Base-by-base conservation (phyloP, 176 grass and related monocot species). In the Cenchrus americanus region DNA sequence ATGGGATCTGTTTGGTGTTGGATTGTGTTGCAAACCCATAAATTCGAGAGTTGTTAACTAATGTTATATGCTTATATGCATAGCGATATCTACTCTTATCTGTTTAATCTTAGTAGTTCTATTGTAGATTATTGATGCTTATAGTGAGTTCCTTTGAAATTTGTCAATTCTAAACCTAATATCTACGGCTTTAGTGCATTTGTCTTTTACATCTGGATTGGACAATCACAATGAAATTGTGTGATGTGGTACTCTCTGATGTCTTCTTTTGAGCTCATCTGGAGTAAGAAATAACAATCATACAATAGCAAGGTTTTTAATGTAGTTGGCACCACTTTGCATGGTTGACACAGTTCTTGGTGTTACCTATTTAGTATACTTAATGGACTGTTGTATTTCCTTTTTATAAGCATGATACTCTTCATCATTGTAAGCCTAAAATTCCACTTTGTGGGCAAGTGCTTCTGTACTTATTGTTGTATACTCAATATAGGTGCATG, bases 281-380 rank as follows among this genome's bases (percentile, higher is more conserved):
- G 8, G 17, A 43, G 7, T 24, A 23, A 30, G 18, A 66, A 53
- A 60, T 72, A 58, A 19, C 9, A 53, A 46, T 66, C 10, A 30
- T 15, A 40, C 27, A 18, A 59, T 8, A 65, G 14, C 24, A 49
- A 21, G 21, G 26, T 79, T 72, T 10, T 79, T 79, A 59, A 8
- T 70, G 30, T 41, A 41, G 6, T 3, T 22, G 48, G 37, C 22
- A 80, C 41, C 49, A 18, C 13, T 37, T 62, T 44, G 52, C 62
- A 80, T 85, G 37, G 50, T 58, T 41, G 79, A 47, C 41, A 74
- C 13, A 63, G 23, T 69, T 75, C 27, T 18, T 75, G 68, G 10
- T 50, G 21, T 67, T 84, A 53, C 7, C 46, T 67, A 60, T 40
- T 67, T 50, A 40, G 5, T 60, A 17, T 76, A 24, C 21, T 1